These are phyloP conservation scores for Pugionium cornutum DNA, from an alignment of 345 rosid genomes.

Conservation along the genomic window DNA sequence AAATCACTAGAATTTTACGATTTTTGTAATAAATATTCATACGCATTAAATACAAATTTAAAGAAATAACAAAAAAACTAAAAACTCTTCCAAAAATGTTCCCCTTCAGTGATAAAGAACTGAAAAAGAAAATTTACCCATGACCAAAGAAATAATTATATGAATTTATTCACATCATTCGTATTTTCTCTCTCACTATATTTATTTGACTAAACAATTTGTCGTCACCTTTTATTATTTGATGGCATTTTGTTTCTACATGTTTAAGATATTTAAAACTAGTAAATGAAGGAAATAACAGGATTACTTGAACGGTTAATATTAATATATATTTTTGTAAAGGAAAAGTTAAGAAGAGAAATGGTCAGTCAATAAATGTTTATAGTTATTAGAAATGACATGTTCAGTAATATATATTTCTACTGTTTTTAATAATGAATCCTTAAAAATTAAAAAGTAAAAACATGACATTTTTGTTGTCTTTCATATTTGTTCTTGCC, in stretches of 20 bases:
- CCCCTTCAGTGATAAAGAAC: background rate
- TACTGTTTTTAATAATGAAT: too few relatives aligned
- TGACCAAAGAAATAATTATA: background rate
- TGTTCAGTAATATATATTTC: too few relatives aligned
- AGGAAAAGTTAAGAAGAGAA: constrained; percentile 5
- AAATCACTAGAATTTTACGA: background rate
- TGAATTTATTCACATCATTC: background rate
- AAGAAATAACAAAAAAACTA: background rate
- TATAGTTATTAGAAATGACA: too few relatives aligned
- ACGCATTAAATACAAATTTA: background rate
- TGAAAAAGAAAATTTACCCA: background rate
- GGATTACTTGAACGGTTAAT: constrained; percentile 7
- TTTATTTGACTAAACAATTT: background rate
- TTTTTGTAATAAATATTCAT: background rate
- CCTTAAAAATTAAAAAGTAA: too few relatives aligned
- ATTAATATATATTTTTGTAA: background rate
- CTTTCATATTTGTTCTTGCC: too few relatives aligned
- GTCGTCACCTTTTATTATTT: background rate
- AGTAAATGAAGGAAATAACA: background rate
- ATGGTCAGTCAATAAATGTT: too few relatives aligned
- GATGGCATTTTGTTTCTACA: constrained; percentile 9
- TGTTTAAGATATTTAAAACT: constrained; percentile 14
- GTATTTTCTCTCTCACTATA: constrained; percentile 8
- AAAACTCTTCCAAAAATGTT: constrained; percentile 8
- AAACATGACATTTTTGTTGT: too few relatives aligned